Evolutionary conservation across 2,329 filamentous ascomycete species (phyloP), one percentile per base, ranked within the genome.

Genomic region (Neocucurbitaria cava): DNA sequence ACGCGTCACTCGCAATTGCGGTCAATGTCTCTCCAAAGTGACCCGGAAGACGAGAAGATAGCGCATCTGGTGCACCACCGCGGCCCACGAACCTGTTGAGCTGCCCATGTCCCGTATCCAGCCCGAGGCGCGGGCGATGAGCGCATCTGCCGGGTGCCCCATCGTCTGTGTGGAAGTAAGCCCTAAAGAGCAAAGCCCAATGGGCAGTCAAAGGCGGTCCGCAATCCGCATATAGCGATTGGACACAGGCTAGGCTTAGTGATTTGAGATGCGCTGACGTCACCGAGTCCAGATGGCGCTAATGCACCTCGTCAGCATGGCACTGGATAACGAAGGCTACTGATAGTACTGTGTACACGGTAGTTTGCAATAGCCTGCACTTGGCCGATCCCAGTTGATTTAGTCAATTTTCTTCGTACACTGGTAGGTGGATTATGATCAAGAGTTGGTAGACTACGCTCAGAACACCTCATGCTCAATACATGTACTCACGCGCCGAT

Each of bases 131-230:
- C n/a, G n/a, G n/a, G n/a, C n/a, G n/a, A 24, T 30, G 20, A 43
- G 41, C 21, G 18, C 38, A 33, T n/a, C n/a, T 43, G n/a, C 45
- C 45, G 33, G 15, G 17, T 17, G 30, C 43, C 33, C 10, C 39
- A 20, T 23, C 36, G 41, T 31, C 28, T 26, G 17, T 30, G 17
- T 36, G 21, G 50, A 51, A 58, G 47, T 58, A 54, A 58, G 46
- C 51, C 43, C n/a, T 38, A 13, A 7, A 20, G 40, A 49, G 50
- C 54, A 41, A 11, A 11, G 9, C 11, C 15, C 1, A 28, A 13
- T 15, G 10, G 2, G 4, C 40, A n/a, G n/a, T 20, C 4, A 13
- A 43, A 31, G n/a, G 41, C 41, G 24, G 41, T 26, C 1, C 10
- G 24, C 26, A 7, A 11, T 41, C 17, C 39, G 20, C 11, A 9